A percentile compares a stretch with the other conserved stretches of the same genome.
These are phyloP conservation scores for Syzygium malaccense DNA, from an alignment of 441 rosid species.

Conservation along the genomic window DNA sequence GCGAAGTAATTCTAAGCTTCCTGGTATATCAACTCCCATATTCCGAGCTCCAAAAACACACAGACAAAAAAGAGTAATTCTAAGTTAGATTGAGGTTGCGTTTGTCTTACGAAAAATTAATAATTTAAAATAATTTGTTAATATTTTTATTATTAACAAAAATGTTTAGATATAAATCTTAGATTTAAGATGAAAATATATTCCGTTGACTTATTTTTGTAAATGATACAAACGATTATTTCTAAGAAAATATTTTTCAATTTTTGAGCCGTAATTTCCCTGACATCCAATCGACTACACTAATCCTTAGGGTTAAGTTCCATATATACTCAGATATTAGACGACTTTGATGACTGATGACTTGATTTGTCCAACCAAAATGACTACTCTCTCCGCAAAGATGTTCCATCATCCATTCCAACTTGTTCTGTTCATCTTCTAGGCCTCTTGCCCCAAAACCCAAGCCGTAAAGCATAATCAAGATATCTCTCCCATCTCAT, in stretches of 20 bases:
- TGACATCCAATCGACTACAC: not conserved
- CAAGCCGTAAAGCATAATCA: not conserved
- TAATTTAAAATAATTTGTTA: not conserved
- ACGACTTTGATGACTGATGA: not conserved
- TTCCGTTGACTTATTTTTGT: not conserved
- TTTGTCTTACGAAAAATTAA: not conserved
- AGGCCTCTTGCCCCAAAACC: not conserved
- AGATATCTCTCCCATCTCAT: not conserved
- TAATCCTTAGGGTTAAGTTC: not conserved
- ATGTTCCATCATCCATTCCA: not conserved
- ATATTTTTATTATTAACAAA: accelerated
- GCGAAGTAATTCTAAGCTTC: not conserved
- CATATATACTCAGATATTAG: not conserved
- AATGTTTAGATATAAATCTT: accelerated
- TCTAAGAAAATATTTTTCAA: not conserved
- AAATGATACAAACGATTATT: not conserved
- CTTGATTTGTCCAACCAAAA: not conserved
- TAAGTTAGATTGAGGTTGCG: not conserved
- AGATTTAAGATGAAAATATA: not conserved
- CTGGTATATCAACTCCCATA: not conserved
- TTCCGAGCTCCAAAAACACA: not conserved
- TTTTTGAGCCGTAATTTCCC: not conserved
- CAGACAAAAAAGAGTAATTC: not conserved
- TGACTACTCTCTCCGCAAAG: not conserved
- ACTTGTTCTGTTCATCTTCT: not conserved